Percentiles rank a stretch among this genome's conserved stretches.
Evolutionary conservation across 2,329 filamentous ascomycete genomes (phyloP).

Genomic region (Apiospora hydei): DNA sequence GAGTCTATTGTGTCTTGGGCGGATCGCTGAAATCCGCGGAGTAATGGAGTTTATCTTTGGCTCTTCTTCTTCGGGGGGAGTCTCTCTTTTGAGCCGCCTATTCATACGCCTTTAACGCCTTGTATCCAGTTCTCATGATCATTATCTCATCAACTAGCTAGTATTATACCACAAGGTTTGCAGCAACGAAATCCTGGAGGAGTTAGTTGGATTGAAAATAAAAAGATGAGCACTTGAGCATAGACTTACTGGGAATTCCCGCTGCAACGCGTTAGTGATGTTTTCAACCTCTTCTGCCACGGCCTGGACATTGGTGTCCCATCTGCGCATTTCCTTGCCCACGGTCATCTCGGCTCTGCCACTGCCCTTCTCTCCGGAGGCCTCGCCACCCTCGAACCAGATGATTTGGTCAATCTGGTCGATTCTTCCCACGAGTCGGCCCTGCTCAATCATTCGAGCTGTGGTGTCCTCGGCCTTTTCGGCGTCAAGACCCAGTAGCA

Average conservation of each 20-base stretch:
- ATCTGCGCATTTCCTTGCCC: constrained; percentile 78
- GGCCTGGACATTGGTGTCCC: constrained; percentile 88
- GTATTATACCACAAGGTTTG: constrained; percentile 54
- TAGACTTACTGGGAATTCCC: constrained; percentile 73
- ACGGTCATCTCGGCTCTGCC: constrained; percentile 69
- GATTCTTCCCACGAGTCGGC: constrained; percentile 84
- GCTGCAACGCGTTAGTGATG: constrained; percentile 81
- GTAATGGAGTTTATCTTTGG: constrained; percentile 20
- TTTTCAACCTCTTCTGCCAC: constrained; percentile 90
- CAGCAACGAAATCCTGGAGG: constrained; percentile 62
- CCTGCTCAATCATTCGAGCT: constrained; percentile 95
- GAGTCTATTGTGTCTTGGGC: constrained; percentile 10
- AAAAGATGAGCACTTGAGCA: constrained; percentile 24
- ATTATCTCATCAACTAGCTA: constrained; percentile 21
- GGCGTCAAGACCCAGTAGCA: constrained; percentile 77
- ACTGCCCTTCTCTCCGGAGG: constrained; percentile 72
- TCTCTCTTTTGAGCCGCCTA: not conserved
- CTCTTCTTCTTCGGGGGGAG: not conserved
- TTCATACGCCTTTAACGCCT: constrained; percentile 25
- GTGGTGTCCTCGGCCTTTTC: constrained; percentile 91
- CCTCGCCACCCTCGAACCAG: constrained; percentile 81
- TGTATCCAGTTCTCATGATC: constrained; percentile 23
- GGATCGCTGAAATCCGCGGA: constrained; percentile 20
- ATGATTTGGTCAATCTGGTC: constrained; percentile 92
- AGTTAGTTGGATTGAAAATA: not conserved